These are phyloP conservation scores for Globisporangium emineosum DNA, from an alignment of 352 stramenopile genomes.

Conservation along the genomic window DNA sequence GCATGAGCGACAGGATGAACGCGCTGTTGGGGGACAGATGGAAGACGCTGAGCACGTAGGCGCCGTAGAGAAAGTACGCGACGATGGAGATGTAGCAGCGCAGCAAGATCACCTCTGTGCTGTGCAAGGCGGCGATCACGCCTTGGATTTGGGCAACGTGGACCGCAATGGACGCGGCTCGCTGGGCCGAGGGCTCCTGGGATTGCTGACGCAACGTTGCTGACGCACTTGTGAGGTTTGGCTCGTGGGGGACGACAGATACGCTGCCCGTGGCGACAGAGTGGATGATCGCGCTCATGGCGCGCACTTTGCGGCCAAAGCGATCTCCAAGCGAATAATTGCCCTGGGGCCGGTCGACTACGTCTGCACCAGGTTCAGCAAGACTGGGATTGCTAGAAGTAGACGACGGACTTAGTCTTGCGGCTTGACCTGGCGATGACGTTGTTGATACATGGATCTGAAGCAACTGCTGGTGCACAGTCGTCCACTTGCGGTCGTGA, in stretches of 20 bases:
- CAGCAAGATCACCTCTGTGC: slow-evolving; percentile 32
- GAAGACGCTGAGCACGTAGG: slow-evolving; percentile 8
- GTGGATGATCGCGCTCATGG: neutral
- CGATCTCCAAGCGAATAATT: neutral
- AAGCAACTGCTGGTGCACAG: neutral
- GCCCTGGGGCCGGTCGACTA: neutral
- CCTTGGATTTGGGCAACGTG: slow-evolving; percentile 4
- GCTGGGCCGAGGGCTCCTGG: neutral
- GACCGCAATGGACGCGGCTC: neutral
- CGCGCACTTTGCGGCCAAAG: neutral
- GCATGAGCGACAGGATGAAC: neutral
- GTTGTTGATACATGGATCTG: neutral
- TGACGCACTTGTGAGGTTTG: neutral
- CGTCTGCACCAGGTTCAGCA: neutral
- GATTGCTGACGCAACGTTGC: no score
- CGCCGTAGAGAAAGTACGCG: slow-evolving; percentile 30
- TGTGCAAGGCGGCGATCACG: slow-evolving; percentile 19
- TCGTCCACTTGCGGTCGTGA: neutral
- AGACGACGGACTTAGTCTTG: neutral
- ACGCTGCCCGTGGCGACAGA: neutral
- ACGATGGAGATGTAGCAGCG: slow-evolving; percentile 32
- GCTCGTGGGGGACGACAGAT: neutral
- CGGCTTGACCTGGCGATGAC: neutral
- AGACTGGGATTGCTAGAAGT: neutral
- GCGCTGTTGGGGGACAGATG: slow-evolving; percentile 25